Evolutionary conservation across 306 rosid species (phyloP).

Genomic region (Rosa multiflora): DNA sequence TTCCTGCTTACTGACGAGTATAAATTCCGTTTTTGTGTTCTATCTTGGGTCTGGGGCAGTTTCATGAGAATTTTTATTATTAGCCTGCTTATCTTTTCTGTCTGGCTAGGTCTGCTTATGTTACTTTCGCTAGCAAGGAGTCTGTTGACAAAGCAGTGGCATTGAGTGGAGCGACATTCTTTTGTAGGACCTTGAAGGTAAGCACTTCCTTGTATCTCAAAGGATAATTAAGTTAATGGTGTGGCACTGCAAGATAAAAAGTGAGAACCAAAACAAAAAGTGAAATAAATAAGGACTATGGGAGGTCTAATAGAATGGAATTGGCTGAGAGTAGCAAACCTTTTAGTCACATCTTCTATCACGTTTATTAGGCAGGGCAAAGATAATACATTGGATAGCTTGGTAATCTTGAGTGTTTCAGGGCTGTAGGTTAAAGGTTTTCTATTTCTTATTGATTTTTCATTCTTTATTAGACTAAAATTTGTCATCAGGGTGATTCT

Average conservation of each 20-base stretch:
- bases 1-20: neutral
- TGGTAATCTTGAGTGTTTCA: neutral
- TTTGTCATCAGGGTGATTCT: neutral
- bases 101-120: constrained; percentile 29
- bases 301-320: neutral
- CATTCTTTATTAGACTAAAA: neutral
- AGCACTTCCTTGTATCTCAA: neutral
- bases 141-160: constrained; percentile 30
- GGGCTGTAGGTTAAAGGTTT: neutral
- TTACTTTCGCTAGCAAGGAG: constrained; percentile 31
- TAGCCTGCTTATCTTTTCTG: neutral
- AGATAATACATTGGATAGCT: neutral
- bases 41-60: neutral
- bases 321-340: neutral
- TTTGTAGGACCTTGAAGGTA: constrained; percentile 32
- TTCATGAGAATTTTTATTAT: neutral
- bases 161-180: constrained; percentile 27
- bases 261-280: neutral
- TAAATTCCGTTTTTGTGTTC: neutral
- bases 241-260: neutral
- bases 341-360: neutral
- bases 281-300: neutral
- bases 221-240: neutral
- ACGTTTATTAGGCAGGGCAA: neutral
- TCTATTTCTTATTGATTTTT: neutral